These are phyloP conservation scores for Teunomyces aglyptinius DNA, from an alignment of 805 yeast genomes.

Conservation along the genomic window DNA sequence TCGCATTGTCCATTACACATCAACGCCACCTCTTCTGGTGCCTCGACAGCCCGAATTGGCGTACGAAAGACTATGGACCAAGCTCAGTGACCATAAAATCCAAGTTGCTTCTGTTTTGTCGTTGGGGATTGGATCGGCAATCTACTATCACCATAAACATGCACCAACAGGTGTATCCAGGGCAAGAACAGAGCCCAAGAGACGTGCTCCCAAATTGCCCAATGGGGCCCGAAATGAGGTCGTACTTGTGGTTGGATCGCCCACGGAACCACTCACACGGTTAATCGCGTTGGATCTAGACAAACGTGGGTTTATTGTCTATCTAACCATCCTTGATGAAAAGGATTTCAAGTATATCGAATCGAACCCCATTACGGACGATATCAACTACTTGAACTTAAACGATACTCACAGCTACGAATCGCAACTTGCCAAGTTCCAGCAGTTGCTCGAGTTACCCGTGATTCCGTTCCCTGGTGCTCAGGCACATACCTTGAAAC, in stretches of 20 bases:
- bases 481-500: slow-evolving; percentile 50
- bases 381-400: slow-evolving; percentile 64
- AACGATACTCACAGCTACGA: slow-evolving; percentile 46
- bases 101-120: slow-evolving; percentile 15
- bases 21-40: neutral
- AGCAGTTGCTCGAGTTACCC: slow-evolving; percentile 48
- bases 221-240: slow-evolving; percentile 79
- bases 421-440: slow-evolving; percentile 49
- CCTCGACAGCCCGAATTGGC: slow-evolving; percentile 1
- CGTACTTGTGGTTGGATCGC: slow-evolving; percentile 71
- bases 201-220: slow-evolving; percentile 60
- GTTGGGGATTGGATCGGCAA: slow-evolving; percentile 24
- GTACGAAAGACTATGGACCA: slow-evolving; percentile 2
- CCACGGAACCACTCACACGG: slow-evolving; percentile 69
- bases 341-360: slow-evolving; percentile 52
- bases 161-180: neutral
- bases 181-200: slow-evolving; percentile 15
- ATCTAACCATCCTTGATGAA: slow-evolving; percentile 67
- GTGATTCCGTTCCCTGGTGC: slow-evolving; percentile 62
- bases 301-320: slow-evolving; percentile 77
- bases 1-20: slow-evolving; percentile 7
- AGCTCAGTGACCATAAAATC: slow-evolving; percentile 4
- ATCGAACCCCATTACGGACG: slow-evolving; percentile 59
- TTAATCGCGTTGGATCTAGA: slow-evolving; percentile 72
- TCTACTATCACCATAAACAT: slow-evolving; percentile 3